A percentile compares a stretch with the other conserved stretches of the same genome.
Evolutionary conservation across 768 basidiomycete genomes (phyloP).

Genomic region (Paxillus ammoniavirescens): DNA sequence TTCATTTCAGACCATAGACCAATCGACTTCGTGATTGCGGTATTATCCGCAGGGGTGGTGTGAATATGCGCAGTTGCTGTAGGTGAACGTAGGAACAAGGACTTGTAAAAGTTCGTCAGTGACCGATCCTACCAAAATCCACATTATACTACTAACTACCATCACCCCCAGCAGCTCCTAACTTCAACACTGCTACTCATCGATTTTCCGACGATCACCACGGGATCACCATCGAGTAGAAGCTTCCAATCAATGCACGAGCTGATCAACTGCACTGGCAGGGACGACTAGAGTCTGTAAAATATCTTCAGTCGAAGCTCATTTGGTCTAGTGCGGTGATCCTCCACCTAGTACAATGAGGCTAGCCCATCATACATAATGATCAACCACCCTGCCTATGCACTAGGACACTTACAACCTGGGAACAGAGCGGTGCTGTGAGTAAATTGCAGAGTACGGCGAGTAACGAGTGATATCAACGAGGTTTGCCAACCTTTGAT

Average conservation of each 20-base stretch:
- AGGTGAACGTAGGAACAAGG: too few species aligned
- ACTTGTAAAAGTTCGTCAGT: too few species aligned
- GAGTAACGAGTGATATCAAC: constrained; percentile 5
- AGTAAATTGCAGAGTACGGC: background rate
- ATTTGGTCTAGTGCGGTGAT: too few species aligned
- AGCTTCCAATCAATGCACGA: background rate
- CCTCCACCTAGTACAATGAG: too few species aligned
- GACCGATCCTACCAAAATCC: too few species aligned
- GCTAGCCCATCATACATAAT: background rate
- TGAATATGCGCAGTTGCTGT: too few species aligned
- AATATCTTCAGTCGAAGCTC: too few species aligned
- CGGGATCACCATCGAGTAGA: background rate
- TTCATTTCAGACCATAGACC: constrained; percentile 12
- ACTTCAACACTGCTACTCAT: too few species aligned
- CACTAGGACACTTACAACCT: background rate
- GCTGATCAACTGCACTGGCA: background rate
- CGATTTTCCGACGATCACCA: background rate
- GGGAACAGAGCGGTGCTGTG: constrained; percentile 11
- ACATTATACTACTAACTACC: background rate
- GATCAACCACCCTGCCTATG: background rate
- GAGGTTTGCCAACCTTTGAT: constrained; percentile 6
- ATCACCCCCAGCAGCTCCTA: too few species aligned
- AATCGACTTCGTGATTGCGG: background rate
- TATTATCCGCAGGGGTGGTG: too few species aligned
- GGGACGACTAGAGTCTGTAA: background rate